A percentile compares a stretch with the other conserved stretches of the same genome.
These are phyloP conservation scores for Phytophthora fragariae DNA, from an alignment of 352 stramenopile species.

Conservation along the genomic window DNA sequence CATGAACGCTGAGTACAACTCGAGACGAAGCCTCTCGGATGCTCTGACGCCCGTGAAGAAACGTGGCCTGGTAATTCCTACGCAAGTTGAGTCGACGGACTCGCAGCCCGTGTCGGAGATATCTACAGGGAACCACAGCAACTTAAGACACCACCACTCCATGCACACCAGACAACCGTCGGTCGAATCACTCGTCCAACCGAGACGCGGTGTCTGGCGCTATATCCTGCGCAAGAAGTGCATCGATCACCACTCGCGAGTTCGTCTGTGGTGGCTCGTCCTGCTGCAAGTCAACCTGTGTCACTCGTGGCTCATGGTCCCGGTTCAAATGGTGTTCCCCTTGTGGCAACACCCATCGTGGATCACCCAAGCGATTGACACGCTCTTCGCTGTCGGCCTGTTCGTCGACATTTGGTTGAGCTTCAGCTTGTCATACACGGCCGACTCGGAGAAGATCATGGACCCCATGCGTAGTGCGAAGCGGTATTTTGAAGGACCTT, in stretches of 20 bases:
- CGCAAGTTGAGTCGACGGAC: constrained; percentile 17
- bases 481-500: constrained; percentile 46
- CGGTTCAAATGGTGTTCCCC: constrained; percentile 62
- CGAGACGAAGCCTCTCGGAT: constrained; percentile 14
- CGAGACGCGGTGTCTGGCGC: constrained; percentile 9
- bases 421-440: constrained; percentile 60
- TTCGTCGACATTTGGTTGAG: constrained; percentile 59
- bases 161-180: background rate
- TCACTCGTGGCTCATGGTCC: constrained; percentile 62
- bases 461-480: constrained; percentile 45
- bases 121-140: constrained; percentile 15
- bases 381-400: constrained; percentile 42
- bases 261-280: constrained; percentile 60
- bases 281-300: constrained; percentile 41
- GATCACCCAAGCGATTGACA: constrained; percentile 40
- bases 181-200: constrained; percentile 5
- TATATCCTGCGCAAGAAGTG: constrained; percentile 23
- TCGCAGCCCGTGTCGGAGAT: constrained; percentile 6
- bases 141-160: constrained; percentile 1
- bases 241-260: constrained; percentile 60
- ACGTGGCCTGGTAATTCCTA: constrained; percentile 28
- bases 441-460: constrained; percentile 63
- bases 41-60: constrained; percentile 1
- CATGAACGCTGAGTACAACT: constrained; percentile 21
- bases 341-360: constrained; percentile 45